Conservation (phyloP, 768 basidiomycete genomes). For the Ephemerocybe angulata region DNA sequence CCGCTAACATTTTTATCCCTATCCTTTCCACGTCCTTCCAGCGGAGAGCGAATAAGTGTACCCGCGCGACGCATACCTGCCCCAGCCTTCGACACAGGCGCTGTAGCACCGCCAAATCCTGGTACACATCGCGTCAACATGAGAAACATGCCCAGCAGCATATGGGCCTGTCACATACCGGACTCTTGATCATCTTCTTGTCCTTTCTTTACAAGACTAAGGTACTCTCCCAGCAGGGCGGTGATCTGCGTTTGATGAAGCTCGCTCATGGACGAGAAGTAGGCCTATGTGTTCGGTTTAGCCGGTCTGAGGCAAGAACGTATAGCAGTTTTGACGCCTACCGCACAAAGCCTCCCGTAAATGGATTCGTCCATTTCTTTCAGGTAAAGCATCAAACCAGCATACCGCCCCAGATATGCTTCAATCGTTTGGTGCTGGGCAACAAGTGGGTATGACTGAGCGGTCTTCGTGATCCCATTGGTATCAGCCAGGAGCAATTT, state of each 20-base stretch:
- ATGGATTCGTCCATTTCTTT: conserved; percentile 93
- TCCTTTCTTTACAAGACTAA: conserved; percentile 58
- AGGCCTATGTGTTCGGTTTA: conserved; percentile 55
- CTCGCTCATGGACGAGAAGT: conserved; percentile 83
- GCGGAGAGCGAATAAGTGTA: conserved; percentile 77
- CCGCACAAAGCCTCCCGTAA: conserved; percentile 84
- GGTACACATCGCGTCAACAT: conserved; percentile 23
- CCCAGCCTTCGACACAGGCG: conserved; percentile 46
- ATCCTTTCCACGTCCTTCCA: conserved; percentile 59
- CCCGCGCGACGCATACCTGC: conserved; percentile 75
- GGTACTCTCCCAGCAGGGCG: conserved; percentile 58
- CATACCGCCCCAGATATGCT: conserved; percentile 80
- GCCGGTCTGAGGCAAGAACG: not conserved
- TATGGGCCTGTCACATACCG: conserved; percentile 38
- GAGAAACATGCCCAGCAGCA: conserved; percentile 34
- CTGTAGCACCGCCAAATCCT: conserved; percentile 17
- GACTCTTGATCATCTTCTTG: conserved; percentile 73
- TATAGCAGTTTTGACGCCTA: conserved; percentile 50
- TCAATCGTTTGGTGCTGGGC: conserved; percentile 73
- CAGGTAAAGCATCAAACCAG: conserved; percentile 85
- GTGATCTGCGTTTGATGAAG: conserved; percentile 82
- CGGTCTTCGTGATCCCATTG: conserved; percentile 48
- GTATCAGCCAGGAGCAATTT: conserved; percentile 64
- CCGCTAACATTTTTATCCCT: conserved; percentile 60
- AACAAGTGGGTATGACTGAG: conserved; percentile 45